These are phyloP conservation scores for Dryas octopetala DNA, from an alignment of 306 rosid genomes.

Conservation along the genomic window DNA sequence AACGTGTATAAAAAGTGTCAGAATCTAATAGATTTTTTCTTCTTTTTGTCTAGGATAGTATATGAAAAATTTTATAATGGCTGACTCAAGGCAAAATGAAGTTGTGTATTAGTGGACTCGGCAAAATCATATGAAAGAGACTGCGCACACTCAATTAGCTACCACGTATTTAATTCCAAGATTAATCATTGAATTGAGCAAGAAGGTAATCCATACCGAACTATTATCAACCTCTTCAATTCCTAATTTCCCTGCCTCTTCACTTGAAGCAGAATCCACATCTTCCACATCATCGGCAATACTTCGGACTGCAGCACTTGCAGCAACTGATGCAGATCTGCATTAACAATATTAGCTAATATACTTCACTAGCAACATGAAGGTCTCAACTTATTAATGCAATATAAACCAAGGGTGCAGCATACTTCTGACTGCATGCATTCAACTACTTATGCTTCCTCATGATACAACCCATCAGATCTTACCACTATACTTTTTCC, in stretches of 20 bases:
- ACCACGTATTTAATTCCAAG: conserved; percentile 7
- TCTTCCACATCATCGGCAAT: conserved; percentile 44
- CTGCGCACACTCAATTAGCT: background rate
- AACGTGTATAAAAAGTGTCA: background rate
- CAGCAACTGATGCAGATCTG: conserved; percentile 83
- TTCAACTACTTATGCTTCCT: background rate
- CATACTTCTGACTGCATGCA: conserved; percentile 10
- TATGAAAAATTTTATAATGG: background rate
- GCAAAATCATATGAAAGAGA: conserved; percentile 3
- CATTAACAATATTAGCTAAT: conserved; percentile 23
- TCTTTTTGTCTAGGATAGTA: background rate
- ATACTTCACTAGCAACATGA: background rate
- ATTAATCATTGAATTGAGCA: background rate
- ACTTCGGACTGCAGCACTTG: conserved; percentile 56
- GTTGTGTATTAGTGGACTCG: background rate
- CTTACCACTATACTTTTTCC: background rate
- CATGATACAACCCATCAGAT: background rate
- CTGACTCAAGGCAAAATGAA: background rate
- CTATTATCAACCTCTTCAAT: conserved; percentile 64
- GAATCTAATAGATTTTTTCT: background rate
- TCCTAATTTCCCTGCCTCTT: conserved; percentile 45
- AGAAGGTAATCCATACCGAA: conserved; percentile 59
- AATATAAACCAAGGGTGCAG: background rate
- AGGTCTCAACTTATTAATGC: background rate
- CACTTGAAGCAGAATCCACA: conserved; percentile 63